Percentiles rank a stretch among this genome's conserved stretches.
These are phyloP conservation scores for Aspergillus chevalieri DNA, from an alignment of 2,329 filamentous ascomycete species.

Conservation along the genomic window DNA sequence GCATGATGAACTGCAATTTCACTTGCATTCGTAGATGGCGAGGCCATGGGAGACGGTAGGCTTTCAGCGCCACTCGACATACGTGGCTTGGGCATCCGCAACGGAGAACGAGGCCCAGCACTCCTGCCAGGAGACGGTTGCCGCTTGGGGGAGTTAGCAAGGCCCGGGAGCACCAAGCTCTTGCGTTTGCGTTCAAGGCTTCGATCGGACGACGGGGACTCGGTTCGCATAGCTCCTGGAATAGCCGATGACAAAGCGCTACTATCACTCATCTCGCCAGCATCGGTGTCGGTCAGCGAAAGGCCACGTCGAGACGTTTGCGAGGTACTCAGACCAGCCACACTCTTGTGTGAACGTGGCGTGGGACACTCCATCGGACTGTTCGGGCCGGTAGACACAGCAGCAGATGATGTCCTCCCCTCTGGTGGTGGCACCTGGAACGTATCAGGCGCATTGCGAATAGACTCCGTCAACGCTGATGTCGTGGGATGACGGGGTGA, in stretches of 20 bases:
- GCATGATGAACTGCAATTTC: slow-evolving; percentile 55
- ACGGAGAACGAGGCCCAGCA: slow-evolving; percentile 71
- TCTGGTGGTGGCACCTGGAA: slow-evolving; percentile 40
- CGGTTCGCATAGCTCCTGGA: slow-evolving; percentile 66
- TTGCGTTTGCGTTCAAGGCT: slow-evolving; percentile 78
- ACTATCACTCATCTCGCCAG: slow-evolving; percentile 72
- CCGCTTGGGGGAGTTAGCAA: slow-evolving; percentile 67
- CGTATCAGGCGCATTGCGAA: slow-evolving; percentile 50
- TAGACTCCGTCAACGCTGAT: slow-evolving; percentile 52
- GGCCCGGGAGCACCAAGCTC: slow-evolving; percentile 75
- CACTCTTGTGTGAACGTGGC: slow-evolving; percentile 70
- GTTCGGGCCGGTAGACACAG: slow-evolving; percentile 75
- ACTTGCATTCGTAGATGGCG: slow-evolving; percentile 74
- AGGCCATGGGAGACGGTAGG: slow-evolving; percentile 78
- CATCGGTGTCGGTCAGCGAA: slow-evolving; percentile 76
- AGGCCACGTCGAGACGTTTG: slow-evolving; percentile 66
- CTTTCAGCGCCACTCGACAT: slow-evolving; percentile 48
- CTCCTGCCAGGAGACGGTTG: slow-evolving; percentile 82
- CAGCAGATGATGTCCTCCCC: slow-evolving; percentile 54
- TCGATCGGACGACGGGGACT: slow-evolving; percentile 86
- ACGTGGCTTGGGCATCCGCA: slow-evolving; percentile 79
- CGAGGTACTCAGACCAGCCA: slow-evolving; percentile 51
- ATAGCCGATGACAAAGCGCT: slow-evolving; percentile 77
- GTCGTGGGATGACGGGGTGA: slow-evolving; percentile 3
- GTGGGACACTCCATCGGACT: slow-evolving; percentile 90